Evolutionary conservation across 208 protist species (phyloP), one percentile per base, ranked within the genome.

Genomic region (Wallacemonas sp.): DNA sequence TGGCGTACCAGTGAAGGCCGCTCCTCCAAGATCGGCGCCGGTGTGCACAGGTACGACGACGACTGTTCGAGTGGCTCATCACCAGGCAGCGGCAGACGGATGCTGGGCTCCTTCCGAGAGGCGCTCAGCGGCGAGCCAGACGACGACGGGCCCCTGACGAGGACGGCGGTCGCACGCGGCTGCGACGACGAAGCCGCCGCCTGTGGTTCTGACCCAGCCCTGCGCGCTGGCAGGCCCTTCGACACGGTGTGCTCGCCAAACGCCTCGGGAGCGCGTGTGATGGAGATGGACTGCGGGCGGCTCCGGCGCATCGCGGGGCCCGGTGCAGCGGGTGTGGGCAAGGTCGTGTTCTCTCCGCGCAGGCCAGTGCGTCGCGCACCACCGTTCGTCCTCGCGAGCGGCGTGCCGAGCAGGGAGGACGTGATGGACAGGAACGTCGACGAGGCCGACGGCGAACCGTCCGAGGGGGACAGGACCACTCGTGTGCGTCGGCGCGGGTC

Each of bases 11-110:
- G 29, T 4, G 52, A 59, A 10, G 25, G 52, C 14, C 52, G 52
- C 36, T 59, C 52, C 22, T 59, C 52, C 0, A 59, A 29, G 3
- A 59, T 25, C 26, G 52, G 52, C 10, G 52, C 52, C 11, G 52
- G 52, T 4, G 29, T 59, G 52, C 52, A 59, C 3, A 55, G 25
- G 22, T 12, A 10, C 7, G 11, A 10, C 11, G 22, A 55, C 18
- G 48, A 55, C 4, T 26, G 3, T 23, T 33, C 20, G 11, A 12
- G 16, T 11, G 8, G 16, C 25, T 12, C 11, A 18, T 31, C 48
- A 18, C 7, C 25, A 10, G 23, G 48, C 18, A 0, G 42, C 11
- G 42, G 42, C 8, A 31, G 3, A 22, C 48, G 48, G 31, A 55
- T 55, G 26, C 26, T 32, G 3, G 48, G 48, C 26, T 55, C 48